Percentiles rank a stretch among this genome's conserved stretches.
Evolutionary conservation across 2,329 filamentous ascomycete species (phyloP).

Genomic region (Nemania diffusa): DNA sequence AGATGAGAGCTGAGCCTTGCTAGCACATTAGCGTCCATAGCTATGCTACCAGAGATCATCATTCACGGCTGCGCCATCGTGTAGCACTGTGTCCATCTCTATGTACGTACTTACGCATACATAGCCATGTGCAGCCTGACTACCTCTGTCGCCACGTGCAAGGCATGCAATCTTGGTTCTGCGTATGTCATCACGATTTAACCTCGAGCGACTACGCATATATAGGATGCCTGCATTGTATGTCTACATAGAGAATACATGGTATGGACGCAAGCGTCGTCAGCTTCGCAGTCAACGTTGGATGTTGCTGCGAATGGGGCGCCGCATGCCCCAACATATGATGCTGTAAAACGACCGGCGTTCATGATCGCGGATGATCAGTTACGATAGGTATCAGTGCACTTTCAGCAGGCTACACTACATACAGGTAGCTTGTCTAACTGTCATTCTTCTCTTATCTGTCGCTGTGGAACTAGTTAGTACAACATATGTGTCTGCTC

Average conservation of each 20-base stretch:
- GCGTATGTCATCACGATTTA: slow-evolving; percentile 8
- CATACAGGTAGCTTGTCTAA: not conserved
- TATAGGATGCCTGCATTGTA: not conserved
- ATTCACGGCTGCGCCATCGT: not conserved
- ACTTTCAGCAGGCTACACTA: no score
- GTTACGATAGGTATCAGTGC: no score
- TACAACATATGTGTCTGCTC: not conserved
- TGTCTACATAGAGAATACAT: not conserved
- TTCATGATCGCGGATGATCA: not conserved
- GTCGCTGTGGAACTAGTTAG: slow-evolving; percentile 1
- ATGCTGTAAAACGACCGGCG: not conserved
- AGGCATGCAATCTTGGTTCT: slow-evolving; percentile 14
- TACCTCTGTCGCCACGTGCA: slow-evolving; percentile 25
- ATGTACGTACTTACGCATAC: not conserved
- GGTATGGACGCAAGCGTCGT: not conserved
- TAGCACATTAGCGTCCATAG: not conserved
- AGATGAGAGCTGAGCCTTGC: slow-evolving; percentile 22
- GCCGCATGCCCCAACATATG: slow-evolving; percentile 2
- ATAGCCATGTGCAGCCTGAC: not conserved
- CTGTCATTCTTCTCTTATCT: slow-evolving; percentile 30
- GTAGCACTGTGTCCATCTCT: not conserved
- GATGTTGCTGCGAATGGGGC: not conserved
- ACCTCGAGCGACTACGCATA: not conserved
- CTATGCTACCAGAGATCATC: not conserved
- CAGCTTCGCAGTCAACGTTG: not conserved